Evolutionary conservation across 2,329 filamentous ascomycete genomes (phyloP).

Genomic region (Aspergillus pseudonomiae): DNA sequence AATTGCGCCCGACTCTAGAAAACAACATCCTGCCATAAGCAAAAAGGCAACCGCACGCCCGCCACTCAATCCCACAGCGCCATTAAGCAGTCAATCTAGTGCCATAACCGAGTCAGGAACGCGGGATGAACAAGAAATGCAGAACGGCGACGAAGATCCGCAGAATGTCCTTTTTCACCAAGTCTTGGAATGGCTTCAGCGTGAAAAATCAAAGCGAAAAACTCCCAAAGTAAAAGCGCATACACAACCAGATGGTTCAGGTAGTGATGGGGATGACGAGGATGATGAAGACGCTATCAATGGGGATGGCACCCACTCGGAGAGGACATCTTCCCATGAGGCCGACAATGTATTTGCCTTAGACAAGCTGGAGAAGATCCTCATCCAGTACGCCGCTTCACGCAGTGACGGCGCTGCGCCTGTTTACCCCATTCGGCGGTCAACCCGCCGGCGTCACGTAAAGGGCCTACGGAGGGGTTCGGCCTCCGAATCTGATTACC

Average conservation of each 20-base stretch:
- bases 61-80: conserved; percentile 26
- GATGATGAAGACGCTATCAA: conserved; percentile 23
- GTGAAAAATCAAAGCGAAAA: conserved; percentile 71
- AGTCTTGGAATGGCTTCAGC: conserved; percentile 80
- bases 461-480: conserved; percentile 47
- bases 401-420: conserved; percentile 30
- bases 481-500: conserved; percentile 84
- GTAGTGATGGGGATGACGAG: conserved; percentile 28
- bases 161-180: conserved; percentile 64
- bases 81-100: conserved; percentile 33
- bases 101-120: conserved; percentile 26
- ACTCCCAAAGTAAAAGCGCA: conserved; percentile 55
- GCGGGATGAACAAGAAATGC: conserved; percentile 29
- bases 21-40: conserved; percentile 31
- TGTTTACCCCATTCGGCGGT: conserved; percentile 25
- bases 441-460: conserved; percentile 35
- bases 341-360: conserved; percentile 75
- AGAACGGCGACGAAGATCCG: conserved; percentile 32
- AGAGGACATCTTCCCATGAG: conserved; percentile 57
- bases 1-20: conserved; percentile 30
- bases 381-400: conserved; percentile 43
- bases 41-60: conserved; percentile 33
- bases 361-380: conserved; percentile 77
- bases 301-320: conserved; percentile 24
- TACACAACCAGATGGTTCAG: conserved; percentile 46